These are phyloP conservation scores for Juncus inflexus DNA, from an alignment of 176 grass and related monocot species.

Conservation along the genomic window DNA sequence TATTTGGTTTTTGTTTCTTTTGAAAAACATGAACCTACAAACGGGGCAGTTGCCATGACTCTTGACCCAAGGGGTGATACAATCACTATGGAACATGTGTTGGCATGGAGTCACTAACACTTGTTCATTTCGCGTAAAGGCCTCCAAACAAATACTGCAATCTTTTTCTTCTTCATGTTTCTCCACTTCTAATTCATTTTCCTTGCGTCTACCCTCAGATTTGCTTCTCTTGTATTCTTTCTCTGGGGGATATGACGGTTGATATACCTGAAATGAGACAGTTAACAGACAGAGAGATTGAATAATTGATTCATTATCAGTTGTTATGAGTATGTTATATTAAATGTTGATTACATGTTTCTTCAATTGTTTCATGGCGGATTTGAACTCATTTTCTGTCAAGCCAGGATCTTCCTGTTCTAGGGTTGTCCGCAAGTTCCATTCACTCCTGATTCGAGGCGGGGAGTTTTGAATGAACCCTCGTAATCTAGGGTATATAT, in stretches of 20 bases:
- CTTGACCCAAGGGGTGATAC: constrained; percentile 63
- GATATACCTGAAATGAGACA: neutral
- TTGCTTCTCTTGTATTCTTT: constrained; percentile 24
- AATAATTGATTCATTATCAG: neutral
- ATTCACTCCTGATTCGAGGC: constrained; percentile 39
- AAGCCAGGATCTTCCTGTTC: constrained; percentile 15
- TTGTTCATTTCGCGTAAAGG: constrained; percentile 30
- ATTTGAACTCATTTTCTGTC: constrained; percentile 41
- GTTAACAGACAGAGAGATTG: neutral
- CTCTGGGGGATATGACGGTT: constrained; percentile 20
- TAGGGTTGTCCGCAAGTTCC: constrained; percentile 17
- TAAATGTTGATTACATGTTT: constrained; percentile 13
- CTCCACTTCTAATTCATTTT: neutral
- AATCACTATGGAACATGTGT: constrained; percentile 61
- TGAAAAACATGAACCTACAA: constrained; percentile 35
- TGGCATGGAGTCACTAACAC: constrained; percentile 50
- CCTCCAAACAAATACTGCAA: constrained; percentile 43
- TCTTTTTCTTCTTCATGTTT: constrained; percentile 24
- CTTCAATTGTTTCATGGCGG: constrained; percentile 36
- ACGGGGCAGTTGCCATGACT: constrained; percentile 47
- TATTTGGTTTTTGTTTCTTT: constrained; percentile 23
- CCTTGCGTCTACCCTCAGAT: constrained; percentile 9
- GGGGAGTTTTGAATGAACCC: constrained; percentile 40
- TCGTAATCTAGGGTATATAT: constrained; percentile 30
- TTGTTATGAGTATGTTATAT: too few relatives aligned